Base-by-base conservation (phyloP, 768 basidiomycete species). In the Botryobasidium botryosum region DNA sequence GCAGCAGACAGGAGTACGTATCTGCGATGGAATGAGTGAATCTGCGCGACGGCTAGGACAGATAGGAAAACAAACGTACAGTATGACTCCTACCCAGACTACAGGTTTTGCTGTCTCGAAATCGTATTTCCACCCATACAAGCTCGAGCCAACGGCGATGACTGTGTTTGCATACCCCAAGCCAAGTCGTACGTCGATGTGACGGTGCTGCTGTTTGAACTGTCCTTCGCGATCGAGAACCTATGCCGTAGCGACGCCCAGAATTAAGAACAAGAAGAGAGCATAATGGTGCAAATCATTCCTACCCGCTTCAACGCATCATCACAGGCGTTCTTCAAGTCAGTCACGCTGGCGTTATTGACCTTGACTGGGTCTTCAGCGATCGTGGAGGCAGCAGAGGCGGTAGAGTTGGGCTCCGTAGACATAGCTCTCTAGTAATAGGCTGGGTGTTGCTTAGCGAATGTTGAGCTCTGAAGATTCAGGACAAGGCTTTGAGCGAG, bases 151-250 rank as follows among this genome's bases (percentile, higher is more conserved):
- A 35, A 70, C 71, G 18, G 90, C 86, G 13, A 91, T 69, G 47
- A 88, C 69, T 38, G 88, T 81, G 50, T 80, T 74, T 13, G 77
- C 64, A 82, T 87, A 96, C 24, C 92, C 92, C 10, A 96, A 68
- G 0, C 65, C 75, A 35, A 97, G 71, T 40, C 85, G 76, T 8
- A 94, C 77, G 56, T 94, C 90, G 1, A 85, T 87, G 53, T 96
- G 88, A 35, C 74, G 65, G 60, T 91, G 71, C 29, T 77, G 86
- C 57, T 83, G 82, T 48, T 80, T 83, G 67, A 90, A 96, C 31
- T 86, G 61, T 44, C 79, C 75, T 6, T 82, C 81, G 45, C 79
- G 69, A 43, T 81, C 74, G 35, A 91, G n/a, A n/a, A n/a, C n/a
- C n/a, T n/a, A n/a, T n/a, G n/a, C n/a, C n/a, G n/a, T n/a, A n/a